These are phyloP conservation scores for Psidium guajava DNA, from an alignment of 345 rosid genomes.

Conservation along the genomic window DNA sequence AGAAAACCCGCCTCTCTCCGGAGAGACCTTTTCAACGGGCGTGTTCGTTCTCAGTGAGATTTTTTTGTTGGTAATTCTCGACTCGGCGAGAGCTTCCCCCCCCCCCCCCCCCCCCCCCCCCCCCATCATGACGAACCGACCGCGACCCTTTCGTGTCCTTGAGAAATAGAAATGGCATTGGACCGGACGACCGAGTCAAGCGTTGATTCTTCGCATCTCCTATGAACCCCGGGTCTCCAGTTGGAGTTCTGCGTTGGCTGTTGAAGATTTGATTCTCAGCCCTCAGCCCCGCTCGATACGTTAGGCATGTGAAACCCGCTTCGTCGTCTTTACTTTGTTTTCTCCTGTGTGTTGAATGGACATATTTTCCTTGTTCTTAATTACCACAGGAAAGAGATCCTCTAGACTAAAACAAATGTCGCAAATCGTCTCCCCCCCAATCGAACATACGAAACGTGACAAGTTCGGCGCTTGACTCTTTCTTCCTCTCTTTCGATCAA, in stretches of 20 bases:
- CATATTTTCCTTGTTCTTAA: not conserved
- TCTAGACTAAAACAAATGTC: not conserved
- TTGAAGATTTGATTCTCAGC: not conserved
- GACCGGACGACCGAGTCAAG: not conserved
- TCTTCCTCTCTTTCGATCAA: not conserved
- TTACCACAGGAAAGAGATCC: not conserved
- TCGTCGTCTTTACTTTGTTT: not conserved
- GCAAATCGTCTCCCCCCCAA: too few species aligned
- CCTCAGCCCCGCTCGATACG: not conserved
- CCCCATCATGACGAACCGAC: not conserved
- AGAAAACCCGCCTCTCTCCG: not conserved
- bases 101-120: not conserved
- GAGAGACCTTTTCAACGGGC: not conserved
- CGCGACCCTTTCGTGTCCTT: not conserved
- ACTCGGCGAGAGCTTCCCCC: not conserved
- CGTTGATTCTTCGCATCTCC: not conserved
- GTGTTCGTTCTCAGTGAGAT: not conserved
- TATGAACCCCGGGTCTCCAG: not conserved
- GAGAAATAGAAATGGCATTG: not conserved
- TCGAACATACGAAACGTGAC: not conserved
- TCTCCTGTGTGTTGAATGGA: not conserved
- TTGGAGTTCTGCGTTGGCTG: not conserved
- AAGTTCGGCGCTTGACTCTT: not conserved
- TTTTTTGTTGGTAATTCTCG: not conserved
- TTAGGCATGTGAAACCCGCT: not conserved